Conservation (phyloP, 2,329 filamentous ascomycete genomes). For the Ophiocordyceps polyrhachis-furcata region DNA sequence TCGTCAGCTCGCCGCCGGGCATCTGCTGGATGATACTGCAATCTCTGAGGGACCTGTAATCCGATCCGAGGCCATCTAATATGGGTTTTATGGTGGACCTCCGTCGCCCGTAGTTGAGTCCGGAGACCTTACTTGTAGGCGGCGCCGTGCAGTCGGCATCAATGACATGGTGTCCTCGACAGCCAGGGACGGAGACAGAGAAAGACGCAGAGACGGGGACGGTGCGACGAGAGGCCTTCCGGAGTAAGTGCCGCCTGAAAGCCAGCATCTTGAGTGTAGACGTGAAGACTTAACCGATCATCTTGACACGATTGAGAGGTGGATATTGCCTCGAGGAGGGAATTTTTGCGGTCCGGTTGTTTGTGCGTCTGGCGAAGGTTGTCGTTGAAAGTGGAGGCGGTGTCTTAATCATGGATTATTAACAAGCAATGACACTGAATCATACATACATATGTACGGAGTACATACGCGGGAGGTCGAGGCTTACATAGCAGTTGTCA, state of each 20-base stretch:
- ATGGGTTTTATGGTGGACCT: neutral
- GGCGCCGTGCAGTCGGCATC: neutral
- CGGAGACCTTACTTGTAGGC: neutral
- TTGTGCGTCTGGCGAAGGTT: neutral
- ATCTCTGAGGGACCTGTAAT: slow-evolving; percentile 5
- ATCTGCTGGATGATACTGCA: slow-evolving; percentile 4
- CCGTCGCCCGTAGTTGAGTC: neutral
- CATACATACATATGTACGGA: too few species aligned
- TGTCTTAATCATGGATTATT: neutral
- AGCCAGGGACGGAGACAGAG: slow-evolving; percentile 1
- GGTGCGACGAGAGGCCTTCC: neutral
- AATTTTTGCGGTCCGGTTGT: too few species aligned
- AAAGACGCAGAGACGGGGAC: neutral
- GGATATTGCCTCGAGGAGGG: too few species aligned
- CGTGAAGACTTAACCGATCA: too few species aligned
- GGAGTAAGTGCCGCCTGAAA: neutral
- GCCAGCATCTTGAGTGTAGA: neutral
- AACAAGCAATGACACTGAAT: too few species aligned
- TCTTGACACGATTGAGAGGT: too few species aligned
- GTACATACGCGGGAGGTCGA: too few species aligned
- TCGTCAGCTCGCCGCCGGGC: slow-evolving; percentile 2
- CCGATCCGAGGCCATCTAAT: neutral
- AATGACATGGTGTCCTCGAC: neutral
- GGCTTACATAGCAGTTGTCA: too few species aligned
- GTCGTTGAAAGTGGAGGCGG: neutral